phyloP scores from a whole-genome alignment of 306 rosid species.

The Crataegus laevigata region DNA sequence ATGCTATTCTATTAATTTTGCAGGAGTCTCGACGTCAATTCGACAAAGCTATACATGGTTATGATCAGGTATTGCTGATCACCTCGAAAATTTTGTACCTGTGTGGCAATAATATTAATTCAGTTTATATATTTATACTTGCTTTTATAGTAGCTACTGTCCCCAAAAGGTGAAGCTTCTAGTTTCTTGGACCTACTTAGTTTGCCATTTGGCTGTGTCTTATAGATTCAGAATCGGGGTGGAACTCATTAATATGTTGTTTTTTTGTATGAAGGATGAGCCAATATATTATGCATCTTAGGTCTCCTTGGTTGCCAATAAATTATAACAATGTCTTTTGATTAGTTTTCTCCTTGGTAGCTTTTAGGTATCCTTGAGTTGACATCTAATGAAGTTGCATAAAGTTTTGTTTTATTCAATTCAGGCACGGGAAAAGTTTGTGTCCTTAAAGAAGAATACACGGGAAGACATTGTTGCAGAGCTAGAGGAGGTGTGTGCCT shows the following conservation, averaged over 20 bases:
- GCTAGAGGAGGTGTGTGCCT: constrained; percentile 69
- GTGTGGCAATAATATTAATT: background rate
- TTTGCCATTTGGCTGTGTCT: background rate
- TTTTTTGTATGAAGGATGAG: background rate
- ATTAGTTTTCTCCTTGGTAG: background rate
- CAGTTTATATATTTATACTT: background rate
- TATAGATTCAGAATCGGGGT: background rate
- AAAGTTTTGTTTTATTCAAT: constrained; percentile 17
- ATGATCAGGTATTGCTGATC: constrained; percentile 75
- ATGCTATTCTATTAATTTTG: constrained; percentile 12
- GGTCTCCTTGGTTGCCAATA: background rate
- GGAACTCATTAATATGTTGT: background rate
- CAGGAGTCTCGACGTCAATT: constrained; percentile 79
- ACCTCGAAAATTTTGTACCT: background rate
- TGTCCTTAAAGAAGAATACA: constrained; percentile 84
- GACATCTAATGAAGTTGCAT: constrained; percentile 14
- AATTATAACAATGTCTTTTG: background rate
- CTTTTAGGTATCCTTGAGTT: constrained; percentile 5
- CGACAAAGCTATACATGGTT: constrained; percentile 69
- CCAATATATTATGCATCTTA: background rate
- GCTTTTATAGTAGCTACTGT: background rate
- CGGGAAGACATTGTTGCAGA: constrained; percentile 78
- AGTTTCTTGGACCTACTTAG: background rate
- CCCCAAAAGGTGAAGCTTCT: background rate
- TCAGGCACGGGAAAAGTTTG: constrained; percentile 90